A percentile compares a stretch with the other conserved stretches of the same genome.
Evolutionary conservation across 106 monocot genomes (phyloP).

Genomic region (Ottelia alismoides): DNA sequence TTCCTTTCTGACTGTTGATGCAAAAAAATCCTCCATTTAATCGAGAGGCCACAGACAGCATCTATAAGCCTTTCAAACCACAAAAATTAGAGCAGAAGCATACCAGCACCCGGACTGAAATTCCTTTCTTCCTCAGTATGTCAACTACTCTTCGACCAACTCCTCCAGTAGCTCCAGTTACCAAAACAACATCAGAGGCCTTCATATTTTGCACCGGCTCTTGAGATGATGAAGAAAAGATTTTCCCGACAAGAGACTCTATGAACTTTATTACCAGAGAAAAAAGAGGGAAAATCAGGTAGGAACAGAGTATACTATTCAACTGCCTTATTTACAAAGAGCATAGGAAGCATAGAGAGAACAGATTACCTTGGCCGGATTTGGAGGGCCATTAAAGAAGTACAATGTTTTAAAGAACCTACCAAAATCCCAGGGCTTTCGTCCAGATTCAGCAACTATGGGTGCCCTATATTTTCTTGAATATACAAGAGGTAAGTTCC

Average conservation of each 20-base stretch:
- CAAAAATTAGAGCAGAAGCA: too few relatives aligned
- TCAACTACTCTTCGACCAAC: constrained; percentile 91
- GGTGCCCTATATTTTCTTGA: constrained; percentile 19
- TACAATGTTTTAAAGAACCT: constrained; percentile 85
- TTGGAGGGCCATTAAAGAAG: constrained; percentile 88
- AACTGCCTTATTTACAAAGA: not conserved
- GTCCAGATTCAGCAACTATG: constrained; percentile 44
- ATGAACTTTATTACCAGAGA: constrained; percentile 42
- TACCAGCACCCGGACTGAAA: constrained; percentile 82
- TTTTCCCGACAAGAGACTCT: constrained; percentile 49
- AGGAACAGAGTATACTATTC: not conserved
- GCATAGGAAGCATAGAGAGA: not conserved
- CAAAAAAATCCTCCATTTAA: too few relatives aligned
- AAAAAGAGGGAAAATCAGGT: not conserved
- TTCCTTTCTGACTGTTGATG: too few relatives aligned
- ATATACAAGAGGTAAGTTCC: too few relatives aligned
- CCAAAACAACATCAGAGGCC: constrained; percentile 59
- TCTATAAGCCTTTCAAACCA: too few relatives aligned
- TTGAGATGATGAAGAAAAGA: constrained; percentile 26
- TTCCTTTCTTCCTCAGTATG: constrained; percentile 57
- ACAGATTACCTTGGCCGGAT: constrained; percentile 63
- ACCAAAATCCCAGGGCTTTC: constrained; percentile 86
- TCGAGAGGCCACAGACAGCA: too few relatives aligned
- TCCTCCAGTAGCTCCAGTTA: constrained; percentile 93
- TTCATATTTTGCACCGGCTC: constrained; percentile 39